phyloP scores from a whole-genome alignment of 768 basidiomycete species.

The Mycena vulgaris region DNA sequence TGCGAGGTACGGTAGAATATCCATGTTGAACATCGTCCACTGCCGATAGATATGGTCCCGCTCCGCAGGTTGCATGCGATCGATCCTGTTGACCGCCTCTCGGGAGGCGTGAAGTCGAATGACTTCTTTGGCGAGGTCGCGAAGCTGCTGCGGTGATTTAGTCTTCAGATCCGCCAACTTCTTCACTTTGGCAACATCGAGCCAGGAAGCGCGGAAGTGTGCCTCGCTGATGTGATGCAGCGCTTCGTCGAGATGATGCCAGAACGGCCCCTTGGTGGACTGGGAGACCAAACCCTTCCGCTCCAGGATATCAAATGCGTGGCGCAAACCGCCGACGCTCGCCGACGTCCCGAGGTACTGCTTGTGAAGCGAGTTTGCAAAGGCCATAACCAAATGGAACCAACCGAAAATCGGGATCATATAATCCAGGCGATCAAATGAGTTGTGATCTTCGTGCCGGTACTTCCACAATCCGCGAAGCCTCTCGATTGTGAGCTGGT shows the following conservation, averaged over 20 bases:
- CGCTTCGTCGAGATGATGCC: conserved; percentile 43
- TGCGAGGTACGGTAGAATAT: no score
- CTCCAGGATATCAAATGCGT: conserved; percentile 37
- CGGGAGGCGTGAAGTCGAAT: conserved; percentile 37
- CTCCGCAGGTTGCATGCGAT: no score
- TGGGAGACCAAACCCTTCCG: conserved; percentile 37
- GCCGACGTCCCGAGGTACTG: conserved; percentile 46
- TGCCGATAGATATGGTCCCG: no score
- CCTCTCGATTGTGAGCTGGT: conserved; percentile 49
- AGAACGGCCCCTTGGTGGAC: conserved; percentile 38
- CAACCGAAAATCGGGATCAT: conserved; percentile 47
- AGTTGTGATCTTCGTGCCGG: conserved; percentile 47
- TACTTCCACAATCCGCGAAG: conserved; percentile 49
- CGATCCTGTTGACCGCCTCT: conserved; percentile 38
- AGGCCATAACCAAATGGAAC: conserved; percentile 52
- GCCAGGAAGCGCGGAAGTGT: conserved; percentile 44
- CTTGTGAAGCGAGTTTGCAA: conserved; percentile 49
- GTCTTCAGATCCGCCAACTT: conserved; percentile 37
- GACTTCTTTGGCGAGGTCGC: conserved; percentile 34
- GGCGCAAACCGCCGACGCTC: conserved; percentile 20
- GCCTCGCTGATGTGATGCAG: conserved; percentile 47
- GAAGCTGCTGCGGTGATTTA: conserved; percentile 39
- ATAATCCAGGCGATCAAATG: conserved; percentile 48
- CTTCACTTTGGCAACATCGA: conserved; percentile 33
- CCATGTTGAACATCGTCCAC: no score